These are phyloP conservation scores for Andrographis paniculata DNA, from an alignment of 305 asterid species.

Conservation along the genomic window DNA sequence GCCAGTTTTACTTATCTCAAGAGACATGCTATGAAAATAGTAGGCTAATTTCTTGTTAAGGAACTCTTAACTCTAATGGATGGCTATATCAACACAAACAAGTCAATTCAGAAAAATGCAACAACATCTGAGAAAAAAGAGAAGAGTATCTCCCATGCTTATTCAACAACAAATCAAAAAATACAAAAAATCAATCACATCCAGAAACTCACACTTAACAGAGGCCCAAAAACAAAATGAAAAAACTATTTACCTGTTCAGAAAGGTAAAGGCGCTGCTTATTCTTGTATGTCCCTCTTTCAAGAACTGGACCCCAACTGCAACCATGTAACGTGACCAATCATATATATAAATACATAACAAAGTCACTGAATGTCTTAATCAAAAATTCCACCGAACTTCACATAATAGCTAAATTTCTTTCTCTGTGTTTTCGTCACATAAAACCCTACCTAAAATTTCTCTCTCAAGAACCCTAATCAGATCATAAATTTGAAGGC, in stretches of 20 bases:
- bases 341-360: neutral
- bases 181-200: too few species aligned
- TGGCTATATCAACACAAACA: too few species aligned
- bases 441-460: neutral
- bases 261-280: constrained; percentile 62
- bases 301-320: constrained; percentile 95
- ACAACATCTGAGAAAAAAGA: too few species aligned
- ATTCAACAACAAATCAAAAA: neutral
- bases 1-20: too few species aligned
- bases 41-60: too few species aligned
- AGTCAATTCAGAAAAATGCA: neutral
- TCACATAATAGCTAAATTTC: too few species aligned
- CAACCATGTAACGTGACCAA: constrained; percentile 13
- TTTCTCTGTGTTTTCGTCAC: too few species aligned
- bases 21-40: too few species aligned
- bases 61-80: too few species aligned
- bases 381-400: constrained; percentile 7
- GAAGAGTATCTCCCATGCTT: neutral
- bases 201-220: neutral
- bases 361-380: constrained; percentile 1
- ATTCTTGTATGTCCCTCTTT: constrained; percentile 45
- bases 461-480: too few species aligned
- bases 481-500: too few species aligned
- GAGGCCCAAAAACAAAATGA: neutral
- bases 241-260: constrained; percentile 34